Base-by-base conservation (phyloP, 2,329 filamentous ascomycete genomes). In the Didymella glomerata region DNA sequence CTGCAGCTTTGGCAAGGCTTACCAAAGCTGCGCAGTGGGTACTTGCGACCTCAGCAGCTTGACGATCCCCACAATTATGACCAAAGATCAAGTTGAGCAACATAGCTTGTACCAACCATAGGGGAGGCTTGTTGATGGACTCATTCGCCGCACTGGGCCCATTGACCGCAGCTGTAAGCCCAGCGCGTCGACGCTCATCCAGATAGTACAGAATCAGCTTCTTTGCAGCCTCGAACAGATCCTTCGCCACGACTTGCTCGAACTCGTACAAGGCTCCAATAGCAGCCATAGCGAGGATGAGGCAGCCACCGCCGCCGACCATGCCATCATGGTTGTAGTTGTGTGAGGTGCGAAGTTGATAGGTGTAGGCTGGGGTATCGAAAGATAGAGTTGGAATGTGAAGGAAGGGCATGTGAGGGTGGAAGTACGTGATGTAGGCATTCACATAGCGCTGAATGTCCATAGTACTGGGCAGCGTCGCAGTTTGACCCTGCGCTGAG, bases 91-190 rank as follows among this genome's bases (percentile, higher is more conserved):
- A 91, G 73, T 97, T 98, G 49, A 99, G 84, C 9, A 98, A 82
- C 94, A 98, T 98, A 0, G 94, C 92, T 77, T 98, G 95, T 16
- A 98, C 93, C 25, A 99, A 84, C 93, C 94, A 98, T 40, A 97
- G 84, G 0, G 94, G 94, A 2, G 93, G 88, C 54, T 86, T 94
- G 38, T 88, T 85, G 16, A 87, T 83, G 48, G 84, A 84, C 58
- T 92, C 89, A 41, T 77, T 76, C 7, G 73, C 69, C 44, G 83
- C 80, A 59, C 77, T 81, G 13, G 83, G 79, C 7, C 85, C 84
- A 51, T 82, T 85, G 24, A 86, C 77, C 5, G 84, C 83, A 42
- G 84, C 84, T 22, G 85, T 84, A 75, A 96, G 89, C 73, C 96
- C 93, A 52, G 90, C 90, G 76, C 93, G 94, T 65, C 93, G 88